Evolutionary conservation across 2,329 filamentous ascomycete genomes (phyloP), one percentile per base, ranked within the genome.

Genomic region (Xylaria polymorpha): DNA sequence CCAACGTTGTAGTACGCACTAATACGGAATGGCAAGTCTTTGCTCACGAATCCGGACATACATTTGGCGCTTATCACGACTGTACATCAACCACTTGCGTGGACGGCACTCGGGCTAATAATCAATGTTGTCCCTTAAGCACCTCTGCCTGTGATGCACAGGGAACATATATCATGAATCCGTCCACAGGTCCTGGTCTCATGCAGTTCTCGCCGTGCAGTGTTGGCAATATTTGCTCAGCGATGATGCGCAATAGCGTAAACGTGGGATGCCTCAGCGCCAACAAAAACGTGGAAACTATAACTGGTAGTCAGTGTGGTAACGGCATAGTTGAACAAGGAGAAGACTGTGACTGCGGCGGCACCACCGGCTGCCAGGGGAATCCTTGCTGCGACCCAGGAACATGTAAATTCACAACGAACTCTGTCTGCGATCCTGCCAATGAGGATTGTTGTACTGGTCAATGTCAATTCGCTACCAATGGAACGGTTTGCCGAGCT

Each of bases 301-400:
- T 97, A 74, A 91, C 90, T 0, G 93, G 92, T 64, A 91, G 91
- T 74, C 91, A 94, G 78, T 99, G 96, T 80, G 96, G 96, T 67
- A 99, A 99, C 80, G 96, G 96, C 63, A 98, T 99, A 73, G 96
- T 99, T 60, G 96, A 98, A 81, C 84, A 87, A 20, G 96, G 94
- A 71, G 96, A 99, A 81, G 92, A 99, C 62, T 99, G 96, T 81
- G 96, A 99, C 81, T 99, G 96, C 77, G 96, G 96, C 71, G 95
- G 95, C 64, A 82, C 84, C 15, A 81, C 83, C 15, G 88, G 88
- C 46, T 99, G 96, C 79, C 88, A 85, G 29, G 81, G 85, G 76
- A 96, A 98, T 81, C 77, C 80, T 15, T 99, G 96, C 84, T 99
- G 96, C 81, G 86, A 99, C 75, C 82, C 94, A 1, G 87, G 81